phyloP scores from a whole-genome alignment of 2,329 filamentous ascomycete genomes.

The Taxawa tesnikishii region DNA sequence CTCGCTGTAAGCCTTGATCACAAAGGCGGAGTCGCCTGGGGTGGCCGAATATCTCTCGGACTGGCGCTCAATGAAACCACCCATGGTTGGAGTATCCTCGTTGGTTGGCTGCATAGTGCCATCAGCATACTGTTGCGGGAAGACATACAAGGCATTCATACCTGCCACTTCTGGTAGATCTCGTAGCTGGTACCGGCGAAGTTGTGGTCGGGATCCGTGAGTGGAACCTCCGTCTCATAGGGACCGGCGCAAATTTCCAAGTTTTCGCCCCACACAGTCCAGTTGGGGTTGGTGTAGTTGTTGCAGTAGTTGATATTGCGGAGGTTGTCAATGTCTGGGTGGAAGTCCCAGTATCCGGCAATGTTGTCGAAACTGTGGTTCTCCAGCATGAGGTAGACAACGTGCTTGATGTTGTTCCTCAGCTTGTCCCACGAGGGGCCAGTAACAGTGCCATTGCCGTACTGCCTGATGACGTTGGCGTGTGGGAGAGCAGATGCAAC shows the following conservation, averaged over 20 bases:
- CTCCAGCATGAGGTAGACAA: slow-evolving; percentile 25
- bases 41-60: slow-evolving; percentile 23
- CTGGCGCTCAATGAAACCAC: slow-evolving; percentile 26
- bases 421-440: slow-evolving; percentile 2
- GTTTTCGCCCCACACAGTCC: slow-evolving; percentile 24
- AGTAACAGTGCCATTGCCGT: neutral
- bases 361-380: slow-evolving; percentile 30
- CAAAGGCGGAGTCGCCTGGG: slow-evolving; percentile 22
- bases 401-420: slow-evolving; percentile 13
- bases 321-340: slow-evolving; percentile 24
- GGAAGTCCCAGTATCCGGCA: slow-evolving; percentile 25
- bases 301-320: slow-evolving; percentile 22
- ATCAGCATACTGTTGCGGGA: too few relatives aligned
- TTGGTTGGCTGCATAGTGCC: slow-evolving; percentile 21
- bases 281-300: slow-evolving; percentile 25
- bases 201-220: slow-evolving; percentile 22
- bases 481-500: slow-evolving; percentile 2
- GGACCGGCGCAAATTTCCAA: slow-evolving; percentile 23
- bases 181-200: slow-evolving; percentile 18
- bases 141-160: too few relatives aligned
- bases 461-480: neutral
- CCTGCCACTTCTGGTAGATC: slow-evolving; percentile 27
- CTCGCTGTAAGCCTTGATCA: slow-evolving; percentile 25
- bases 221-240: slow-evolving; percentile 23
- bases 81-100: slow-evolving; percentile 24